A percentile compares a stretch with the other conserved stretches of the same genome.
phyloP scores from a whole-genome alignment of 129 eudicot species.

The Flaveria brownii region DNA sequence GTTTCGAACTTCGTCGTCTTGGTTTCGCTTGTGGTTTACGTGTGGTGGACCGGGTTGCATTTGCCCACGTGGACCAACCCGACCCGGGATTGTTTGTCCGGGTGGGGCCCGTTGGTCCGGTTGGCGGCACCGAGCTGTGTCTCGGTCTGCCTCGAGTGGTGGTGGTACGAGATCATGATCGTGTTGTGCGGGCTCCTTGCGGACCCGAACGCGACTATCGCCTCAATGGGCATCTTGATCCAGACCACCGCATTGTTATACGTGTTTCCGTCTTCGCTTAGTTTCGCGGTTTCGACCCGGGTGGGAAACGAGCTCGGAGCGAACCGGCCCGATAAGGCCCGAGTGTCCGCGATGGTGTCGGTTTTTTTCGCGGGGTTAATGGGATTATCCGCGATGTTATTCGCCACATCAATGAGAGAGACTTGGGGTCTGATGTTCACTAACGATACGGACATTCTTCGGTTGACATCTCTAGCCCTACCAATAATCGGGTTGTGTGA shows the following conservation, averaged over 20 bases:
- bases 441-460: constrained; percentile 42
- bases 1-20: constrained; percentile 48
- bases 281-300: constrained; percentile 69
- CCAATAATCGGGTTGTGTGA: constrained; percentile 72
- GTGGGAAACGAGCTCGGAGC: constrained; percentile 84
- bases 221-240: constrained; percentile 74
- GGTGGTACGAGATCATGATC: constrained; percentile 89
- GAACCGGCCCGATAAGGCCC: constrained; percentile 58
- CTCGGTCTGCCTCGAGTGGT: constrained; percentile 82
- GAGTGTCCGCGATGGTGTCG: constrained; percentile 48
- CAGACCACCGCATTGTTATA: constrained; percentile 67
- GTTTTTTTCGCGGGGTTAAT: constrained; percentile 50
- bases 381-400: constrained; percentile 56
- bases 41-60: constrained; percentile 53
- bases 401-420: constrained; percentile 48
- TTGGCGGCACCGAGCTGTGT: constrained; percentile 79
- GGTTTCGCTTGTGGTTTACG: constrained; percentile 38
- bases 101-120: constrained; percentile 57
- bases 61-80: constrained; percentile 59
- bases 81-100: constrained; percentile 53
- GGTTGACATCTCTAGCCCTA: constrained; percentile 48
- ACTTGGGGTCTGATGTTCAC: constrained; percentile 67
- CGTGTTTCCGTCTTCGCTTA: constrained; percentile 57
- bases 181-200: constrained; percentile 62
- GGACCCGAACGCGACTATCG: constrained; percentile 64